Conservation (phyloP, 345 rosid species). For the Laguncularia racemosa region DNA sequence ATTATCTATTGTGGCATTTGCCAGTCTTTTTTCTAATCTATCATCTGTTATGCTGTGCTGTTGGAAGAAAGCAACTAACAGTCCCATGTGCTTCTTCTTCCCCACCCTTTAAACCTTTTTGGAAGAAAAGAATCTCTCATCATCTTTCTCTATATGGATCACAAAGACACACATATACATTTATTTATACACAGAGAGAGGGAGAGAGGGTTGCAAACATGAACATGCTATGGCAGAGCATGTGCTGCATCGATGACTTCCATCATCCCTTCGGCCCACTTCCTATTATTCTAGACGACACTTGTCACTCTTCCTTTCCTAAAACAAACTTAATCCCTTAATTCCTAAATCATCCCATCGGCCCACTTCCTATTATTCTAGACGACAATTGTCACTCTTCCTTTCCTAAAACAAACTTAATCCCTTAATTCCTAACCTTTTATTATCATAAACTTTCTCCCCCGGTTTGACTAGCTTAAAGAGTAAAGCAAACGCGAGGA, state of each 20-base stretch:
- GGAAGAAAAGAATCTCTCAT: conserved; percentile 12
- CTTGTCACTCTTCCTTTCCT: neutral
- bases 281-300: conserved; percentile 28
- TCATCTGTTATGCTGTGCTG: neutral
- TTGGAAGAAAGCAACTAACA: conserved; percentile 19
- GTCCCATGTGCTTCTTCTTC: conserved; percentile 55
- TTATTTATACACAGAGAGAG: neutral
- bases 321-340: too few species aligned
- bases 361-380: conserved; percentile 44
- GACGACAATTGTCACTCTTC: neutral
- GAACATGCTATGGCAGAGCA: conserved; percentile 46
- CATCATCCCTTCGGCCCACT: conserved; percentile 34
- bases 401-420: neutral
- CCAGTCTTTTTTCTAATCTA: neutral
- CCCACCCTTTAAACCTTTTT: conserved; percentile 19
- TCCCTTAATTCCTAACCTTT: too few species aligned
- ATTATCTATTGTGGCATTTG: neutral
- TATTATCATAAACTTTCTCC: too few species aligned
- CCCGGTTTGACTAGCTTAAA: too few species aligned
- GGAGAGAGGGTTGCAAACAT: conserved; percentile 24
- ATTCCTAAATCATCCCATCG: conserved; percentile 6
- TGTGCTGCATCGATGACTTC: conserved; percentile 22
- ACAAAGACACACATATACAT: neutral
- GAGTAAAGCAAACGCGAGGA: neutral
- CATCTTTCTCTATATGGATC: neutral